A percentile compares a stretch with the other conserved stretches of the same genome.
phyloP scores from a whole-genome alignment of 495 filamentous ascomycete genomes.

The Penicillium canariense region DNA sequence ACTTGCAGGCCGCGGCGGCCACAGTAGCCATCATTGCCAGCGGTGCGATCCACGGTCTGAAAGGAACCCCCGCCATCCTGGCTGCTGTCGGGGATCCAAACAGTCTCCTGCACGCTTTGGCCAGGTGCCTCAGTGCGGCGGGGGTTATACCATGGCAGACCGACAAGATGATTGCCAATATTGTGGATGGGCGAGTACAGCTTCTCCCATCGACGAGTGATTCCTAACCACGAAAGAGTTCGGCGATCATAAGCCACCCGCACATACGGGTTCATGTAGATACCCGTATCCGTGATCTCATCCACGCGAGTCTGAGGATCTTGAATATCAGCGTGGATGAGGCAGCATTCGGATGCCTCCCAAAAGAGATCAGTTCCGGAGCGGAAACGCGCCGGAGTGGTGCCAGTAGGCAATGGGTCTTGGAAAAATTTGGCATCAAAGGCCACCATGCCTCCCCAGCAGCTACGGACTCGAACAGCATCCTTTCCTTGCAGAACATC shows the following conservation, averaged over 20 bases:
- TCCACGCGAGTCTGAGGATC: constrained; percentile 36
- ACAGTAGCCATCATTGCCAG: constrained; percentile 55
- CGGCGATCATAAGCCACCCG: constrained; percentile 59
- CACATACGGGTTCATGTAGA: constrained; percentile 73
- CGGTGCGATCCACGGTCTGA: constrained; percentile 39
- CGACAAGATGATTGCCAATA: constrained; percentile 50
- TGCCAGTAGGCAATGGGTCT: neutral
- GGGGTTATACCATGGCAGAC: constrained; percentile 57
- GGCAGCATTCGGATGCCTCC: constrained; percentile 79
- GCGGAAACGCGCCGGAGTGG: constrained; percentile 61
- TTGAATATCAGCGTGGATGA: constrained; percentile 71
- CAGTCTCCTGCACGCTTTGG: constrained; percentile 50
- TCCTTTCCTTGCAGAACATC: constrained; percentile 63
- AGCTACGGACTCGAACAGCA: constrained; percentile 70
- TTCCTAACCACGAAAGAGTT: constrained; percentile 54
- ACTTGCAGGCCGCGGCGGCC: constrained; percentile 55
- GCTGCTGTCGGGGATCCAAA: constrained; percentile 46
- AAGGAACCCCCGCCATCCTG: constrained; percentile 40
- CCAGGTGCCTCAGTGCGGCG: constrained; percentile 53
- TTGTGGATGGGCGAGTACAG: constrained; percentile 55
- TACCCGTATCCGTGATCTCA: constrained; percentile 48
- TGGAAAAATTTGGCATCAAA: constrained; percentile 70
- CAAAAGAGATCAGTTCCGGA: constrained; percentile 62
- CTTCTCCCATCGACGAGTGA: constrained; percentile 57
- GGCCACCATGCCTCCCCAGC: constrained; percentile 81